phyloP scores from a whole-genome alignment of 352 stramenopile genomes.

The Globisporangium cystogenes region DNA sequence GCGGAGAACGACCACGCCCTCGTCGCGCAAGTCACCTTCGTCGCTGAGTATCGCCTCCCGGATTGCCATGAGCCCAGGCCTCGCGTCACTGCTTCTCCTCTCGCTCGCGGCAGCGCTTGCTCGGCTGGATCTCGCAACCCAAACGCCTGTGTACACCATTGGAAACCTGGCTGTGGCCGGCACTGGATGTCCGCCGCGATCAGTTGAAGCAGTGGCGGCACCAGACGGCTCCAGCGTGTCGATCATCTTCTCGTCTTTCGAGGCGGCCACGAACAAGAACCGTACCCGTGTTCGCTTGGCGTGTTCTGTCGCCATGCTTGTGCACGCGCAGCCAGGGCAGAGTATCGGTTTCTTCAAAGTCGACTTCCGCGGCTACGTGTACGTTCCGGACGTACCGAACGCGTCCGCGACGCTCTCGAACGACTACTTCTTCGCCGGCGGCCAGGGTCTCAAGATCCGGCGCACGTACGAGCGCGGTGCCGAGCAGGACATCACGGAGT shows the following conservation, averaged over 20 bases:
- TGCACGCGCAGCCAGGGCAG: constrained; percentile 12
- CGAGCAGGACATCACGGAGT: constrained; percentile 21
- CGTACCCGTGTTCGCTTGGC: constrained; percentile 7
- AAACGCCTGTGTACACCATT: constrained; percentile 9
- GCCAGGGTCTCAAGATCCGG: constrained; percentile 10
- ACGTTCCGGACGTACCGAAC: constrained; percentile 13
- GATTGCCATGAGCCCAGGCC: too few relatives aligned
- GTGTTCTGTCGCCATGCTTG: constrained; percentile 22
- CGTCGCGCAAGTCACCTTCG: too few relatives aligned
- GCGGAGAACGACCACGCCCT: too few relatives aligned
- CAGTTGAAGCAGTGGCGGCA: constrained; percentile 5
- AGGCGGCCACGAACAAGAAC: not conserved
- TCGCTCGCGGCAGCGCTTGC: not conserved
- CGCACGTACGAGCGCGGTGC: constrained; percentile 11
- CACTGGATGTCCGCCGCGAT: constrained; percentile 14
- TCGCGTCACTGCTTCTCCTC: not conserved
- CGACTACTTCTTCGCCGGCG: constrained; percentile 33
- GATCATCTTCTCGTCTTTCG: constrained; percentile 21
- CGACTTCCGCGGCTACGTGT: constrained; percentile 28
- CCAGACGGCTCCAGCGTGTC: constrained; percentile 20
- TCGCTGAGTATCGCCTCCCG: too few relatives aligned
- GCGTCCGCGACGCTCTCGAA: constrained; percentile 16
- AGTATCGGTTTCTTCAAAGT: constrained; percentile 29
- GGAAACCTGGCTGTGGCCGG: constrained; percentile 14
- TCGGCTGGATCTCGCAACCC: not conserved